phyloP scores from a whole-genome alignment of 306 rosid genomes.

The Astragalus glycyphyllos region DNA sequence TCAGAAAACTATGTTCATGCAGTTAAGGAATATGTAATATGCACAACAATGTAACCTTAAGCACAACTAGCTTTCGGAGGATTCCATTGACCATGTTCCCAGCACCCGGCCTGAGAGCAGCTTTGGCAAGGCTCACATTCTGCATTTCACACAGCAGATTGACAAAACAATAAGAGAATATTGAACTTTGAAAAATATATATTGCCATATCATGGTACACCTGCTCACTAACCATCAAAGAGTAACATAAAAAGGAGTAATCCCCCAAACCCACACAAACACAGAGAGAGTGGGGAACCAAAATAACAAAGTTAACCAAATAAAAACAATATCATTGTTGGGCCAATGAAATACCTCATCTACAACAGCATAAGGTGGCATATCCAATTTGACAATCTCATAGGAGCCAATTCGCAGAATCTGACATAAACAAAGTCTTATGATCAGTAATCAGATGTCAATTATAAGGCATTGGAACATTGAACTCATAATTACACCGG shows the following conservation, averaged over 20 bases:
- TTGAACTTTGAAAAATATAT: constrained; percentile 13
- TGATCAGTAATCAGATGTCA: constrained; percentile 30
- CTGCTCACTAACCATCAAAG: constrained; percentile 6
- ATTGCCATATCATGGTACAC: neutral
- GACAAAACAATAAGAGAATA: constrained; percentile 28
- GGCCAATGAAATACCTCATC: constrained; percentile 69
- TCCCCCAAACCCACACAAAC: neutral
- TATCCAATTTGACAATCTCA: constrained; percentile 80
- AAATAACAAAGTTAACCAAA: neutral
- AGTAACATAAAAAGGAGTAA: constrained; percentile 2
- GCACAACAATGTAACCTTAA: constrained; percentile 57
- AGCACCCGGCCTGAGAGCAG: constrained; percentile 92
- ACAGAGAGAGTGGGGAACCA: neutral
- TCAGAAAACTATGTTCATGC: neutral
- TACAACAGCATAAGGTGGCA: constrained; percentile 90
- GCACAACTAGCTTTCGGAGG: constrained; percentile 76
- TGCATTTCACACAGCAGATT: constrained; percentile 48
- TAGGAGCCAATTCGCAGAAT: constrained; percentile 83
- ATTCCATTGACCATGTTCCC: constrained; percentile 92
- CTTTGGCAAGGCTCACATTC: constrained; percentile 90
- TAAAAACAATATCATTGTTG: too few relatives aligned
- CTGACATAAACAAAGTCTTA: constrained; percentile 48
- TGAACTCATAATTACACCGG: neutral
- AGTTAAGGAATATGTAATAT: constrained; percentile 17
- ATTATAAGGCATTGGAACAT: constrained; percentile 2